Conservation (phyloP, 345 rosid species). For the Mallotus nudiflorus region DNA sequence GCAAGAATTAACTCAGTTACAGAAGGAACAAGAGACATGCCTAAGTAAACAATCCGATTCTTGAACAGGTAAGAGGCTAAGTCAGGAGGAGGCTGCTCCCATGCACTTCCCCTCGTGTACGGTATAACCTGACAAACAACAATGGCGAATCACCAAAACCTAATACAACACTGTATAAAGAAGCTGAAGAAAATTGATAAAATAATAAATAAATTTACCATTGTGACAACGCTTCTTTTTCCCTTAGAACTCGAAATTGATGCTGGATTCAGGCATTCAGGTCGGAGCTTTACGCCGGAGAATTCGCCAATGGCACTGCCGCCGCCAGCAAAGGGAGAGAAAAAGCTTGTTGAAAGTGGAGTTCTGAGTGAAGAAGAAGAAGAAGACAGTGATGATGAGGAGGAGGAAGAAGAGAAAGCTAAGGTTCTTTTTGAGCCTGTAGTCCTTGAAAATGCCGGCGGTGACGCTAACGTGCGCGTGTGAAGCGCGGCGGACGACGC, state of each 20-base stretch:
- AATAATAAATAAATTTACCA: conserved; percentile 40
- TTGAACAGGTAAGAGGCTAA: conserved; percentile 79
- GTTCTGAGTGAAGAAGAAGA: conserved; percentile 38
- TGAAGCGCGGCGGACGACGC: conserved; percentile 46
- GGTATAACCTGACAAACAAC: conserved; percentile 72
- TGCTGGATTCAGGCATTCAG: conserved; percentile 48
- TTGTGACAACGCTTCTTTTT: conserved; percentile 67
- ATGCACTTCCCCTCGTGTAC: conserved; percentile 63
- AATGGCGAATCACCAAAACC: background rate
- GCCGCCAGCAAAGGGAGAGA: conserved; percentile 38
- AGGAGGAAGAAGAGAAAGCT: conserved; percentile 24
- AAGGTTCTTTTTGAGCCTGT: conserved; percentile 28
- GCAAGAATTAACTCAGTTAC: conserved; percentile 83
- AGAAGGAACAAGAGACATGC: conserved; percentile 91
- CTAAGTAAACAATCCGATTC: conserved; percentile 87
- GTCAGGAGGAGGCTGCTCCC: conserved; percentile 94
- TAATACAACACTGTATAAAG: background rate
- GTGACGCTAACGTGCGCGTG: conserved; percentile 39
- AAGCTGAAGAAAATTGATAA: too few species aligned
- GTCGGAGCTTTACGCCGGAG: conserved; percentile 51
- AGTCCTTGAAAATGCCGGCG: conserved; percentile 30
- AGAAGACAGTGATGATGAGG: conserved; percentile 12
- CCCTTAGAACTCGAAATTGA: conserved; percentile 49
- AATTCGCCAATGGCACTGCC: conserved; percentile 56
- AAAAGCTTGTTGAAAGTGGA: conserved; percentile 50